A percentile compares a stretch with the other conserved stretches of the same genome.
Conservation (phyloP, 1,139 yeast genomes). For the Taphrina wiesneri region DNA sequence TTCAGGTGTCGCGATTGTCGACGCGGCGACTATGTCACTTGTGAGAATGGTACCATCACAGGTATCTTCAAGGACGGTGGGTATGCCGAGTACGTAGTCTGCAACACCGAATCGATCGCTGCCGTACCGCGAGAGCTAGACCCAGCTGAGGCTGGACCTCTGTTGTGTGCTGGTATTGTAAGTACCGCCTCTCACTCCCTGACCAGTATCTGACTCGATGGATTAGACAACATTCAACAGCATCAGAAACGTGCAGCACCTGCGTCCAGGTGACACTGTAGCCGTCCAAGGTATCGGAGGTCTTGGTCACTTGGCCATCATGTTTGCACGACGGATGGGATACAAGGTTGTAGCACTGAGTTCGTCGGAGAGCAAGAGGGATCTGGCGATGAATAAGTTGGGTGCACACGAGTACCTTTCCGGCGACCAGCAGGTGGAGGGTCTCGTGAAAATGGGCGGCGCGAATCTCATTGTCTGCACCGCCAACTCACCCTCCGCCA, state of each 20-base stretch:
- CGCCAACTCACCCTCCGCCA: neutral
- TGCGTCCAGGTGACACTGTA: conserved; percentile 45
- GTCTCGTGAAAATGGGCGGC: conserved; percentile 18
- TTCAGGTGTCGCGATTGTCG: conserved; percentile 15
- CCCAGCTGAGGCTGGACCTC: conserved; percentile 49
- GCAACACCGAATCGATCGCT: conserved; percentile 22
- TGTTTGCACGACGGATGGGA: conserved; percentile 49
- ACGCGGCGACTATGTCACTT: conserved; percentile 15
- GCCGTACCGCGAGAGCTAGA: conserved; percentile 47
- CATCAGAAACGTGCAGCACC: conserved; percentile 31
- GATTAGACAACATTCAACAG: conserved; percentile 19
- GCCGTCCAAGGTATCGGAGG: conserved; percentile 52
- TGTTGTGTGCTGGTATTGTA: conserved; percentile 48
- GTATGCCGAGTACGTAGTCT: conserved; percentile 19
- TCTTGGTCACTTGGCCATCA: conserved; percentile 50
- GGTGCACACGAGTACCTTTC: conserved; percentile 20
- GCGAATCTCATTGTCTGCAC: conserved; percentile 21
- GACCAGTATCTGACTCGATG: conserved; percentile 47
- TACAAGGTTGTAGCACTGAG: conserved; percentile 49
- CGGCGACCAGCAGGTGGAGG: conserved; percentile 19
- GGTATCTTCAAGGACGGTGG: conserved; percentile 28
- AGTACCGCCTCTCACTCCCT: conserved; percentile 48
- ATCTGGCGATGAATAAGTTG: conserved; percentile 41
- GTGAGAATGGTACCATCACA: conserved; percentile 19
- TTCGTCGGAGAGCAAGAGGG: conserved; percentile 46